Evolutionary conservation across 495 filamentous ascomycete species (phyloP).

Genomic region (Talaromyces adpressus): DNA sequence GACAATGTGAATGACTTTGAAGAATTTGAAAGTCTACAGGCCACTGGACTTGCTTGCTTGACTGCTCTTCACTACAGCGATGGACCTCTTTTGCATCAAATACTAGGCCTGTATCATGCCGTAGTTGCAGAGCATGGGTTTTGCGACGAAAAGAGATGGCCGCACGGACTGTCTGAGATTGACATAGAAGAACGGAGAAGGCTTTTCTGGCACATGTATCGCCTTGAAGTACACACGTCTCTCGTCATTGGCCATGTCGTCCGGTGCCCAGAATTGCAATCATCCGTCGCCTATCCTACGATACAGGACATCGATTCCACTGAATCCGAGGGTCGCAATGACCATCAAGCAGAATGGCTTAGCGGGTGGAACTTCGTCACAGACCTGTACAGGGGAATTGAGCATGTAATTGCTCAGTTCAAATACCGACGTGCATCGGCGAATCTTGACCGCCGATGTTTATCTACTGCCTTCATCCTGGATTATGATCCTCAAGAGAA

Average conservation of each 20-base stretch:
- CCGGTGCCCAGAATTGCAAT: not conserved
- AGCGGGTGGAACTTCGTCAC: slow-evolving; percentile 1
- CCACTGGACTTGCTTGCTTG: not conserved
- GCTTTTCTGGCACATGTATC: not conserved
- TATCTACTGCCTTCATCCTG: not conserved
- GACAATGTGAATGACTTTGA: not conserved
- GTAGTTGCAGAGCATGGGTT: not conserved
- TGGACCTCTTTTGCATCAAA: not conserved
- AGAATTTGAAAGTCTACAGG: slow-evolving; percentile 1
- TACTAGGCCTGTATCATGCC: not conserved
- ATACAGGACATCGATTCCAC: not conserved
- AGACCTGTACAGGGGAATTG: not conserved
- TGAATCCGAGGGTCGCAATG: not conserved
- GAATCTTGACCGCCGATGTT: not conserved
- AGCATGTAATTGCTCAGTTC: not conserved
- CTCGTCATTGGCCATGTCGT: slow-evolving; percentile 1
- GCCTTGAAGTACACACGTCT: slow-evolving; percentile 1
- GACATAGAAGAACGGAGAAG: not conserved
- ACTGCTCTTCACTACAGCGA: slow-evolving; percentile 4
- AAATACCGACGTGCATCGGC: not conserved
- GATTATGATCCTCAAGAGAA: not conserved
- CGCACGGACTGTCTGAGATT: not conserved
- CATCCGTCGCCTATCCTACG: not conserved
- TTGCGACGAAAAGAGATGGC: not conserved
- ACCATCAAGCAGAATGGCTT: not conserved